Percentiles rank a stretch among this genome's conserved stretches.
Conservation (phyloP, 129 eudicot genomes). For the Flaveria ramosissima region DNA sequence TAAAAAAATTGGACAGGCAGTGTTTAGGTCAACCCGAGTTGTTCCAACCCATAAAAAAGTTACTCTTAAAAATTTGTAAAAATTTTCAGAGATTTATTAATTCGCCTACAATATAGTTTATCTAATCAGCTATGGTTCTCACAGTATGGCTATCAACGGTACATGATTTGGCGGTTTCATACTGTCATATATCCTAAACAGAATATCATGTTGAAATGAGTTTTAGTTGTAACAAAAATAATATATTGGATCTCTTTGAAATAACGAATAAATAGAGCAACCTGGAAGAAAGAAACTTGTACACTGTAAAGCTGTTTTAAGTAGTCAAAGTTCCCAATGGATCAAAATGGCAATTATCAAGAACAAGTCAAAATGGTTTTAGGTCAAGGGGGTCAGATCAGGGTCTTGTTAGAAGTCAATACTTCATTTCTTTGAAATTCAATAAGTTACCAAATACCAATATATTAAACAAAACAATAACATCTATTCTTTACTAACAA, state of each 20-base stretch:
- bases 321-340: background rate
- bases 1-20: too few species aligned
- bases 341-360: background rate
- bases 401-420: background rate
- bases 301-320: background rate
- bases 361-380: background rate
- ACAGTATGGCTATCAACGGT: background rate
- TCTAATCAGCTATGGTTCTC: slow-evolving; percentile 3
- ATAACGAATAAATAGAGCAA: background rate
- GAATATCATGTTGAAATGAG: background rate
- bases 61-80: background rate
- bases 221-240: background rate
- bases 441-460: background rate
- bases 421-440: background rate
- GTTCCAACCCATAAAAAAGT: background rate
- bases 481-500: background rate
- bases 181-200: background rate
- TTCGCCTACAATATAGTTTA: background rate
- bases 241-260: background rate
- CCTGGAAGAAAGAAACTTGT: background rate
- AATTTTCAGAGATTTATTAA: background rate
- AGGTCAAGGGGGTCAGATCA: background rate
- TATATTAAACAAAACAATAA: background rate
- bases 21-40: background rate
- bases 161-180: background rate